Conservation (phyloP, 1,284 basidiomycete species). For the Neonothopanus nambi region DNA sequence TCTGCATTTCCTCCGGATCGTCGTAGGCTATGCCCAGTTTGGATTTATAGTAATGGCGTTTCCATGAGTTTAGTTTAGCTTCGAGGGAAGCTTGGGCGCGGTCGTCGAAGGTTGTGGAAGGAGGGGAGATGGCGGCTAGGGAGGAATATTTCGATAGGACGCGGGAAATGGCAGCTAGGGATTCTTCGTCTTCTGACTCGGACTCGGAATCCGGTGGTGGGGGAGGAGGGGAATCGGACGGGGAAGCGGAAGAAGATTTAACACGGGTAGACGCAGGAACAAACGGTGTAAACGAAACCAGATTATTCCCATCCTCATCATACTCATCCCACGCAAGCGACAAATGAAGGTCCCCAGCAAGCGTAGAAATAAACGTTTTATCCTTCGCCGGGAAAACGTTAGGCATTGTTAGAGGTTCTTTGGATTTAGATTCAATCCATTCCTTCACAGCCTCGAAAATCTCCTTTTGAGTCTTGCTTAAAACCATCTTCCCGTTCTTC, state of each 20-base stretch:
- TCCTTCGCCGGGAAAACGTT: conserved; percentile 82
- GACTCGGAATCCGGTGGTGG: too few relatives aligned
- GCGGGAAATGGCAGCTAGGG: conserved; percentile 71
- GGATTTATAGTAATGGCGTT: conserved; percentile 86
- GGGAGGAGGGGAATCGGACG: too few relatives aligned
- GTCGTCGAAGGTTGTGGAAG: conserved; percentile 75
- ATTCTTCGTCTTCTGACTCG: conserved; percentile 56
- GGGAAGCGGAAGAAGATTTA: conserved; percentile 32
- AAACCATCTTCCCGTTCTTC: conserved; percentile 47
- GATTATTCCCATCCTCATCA: conserved; percentile 79
- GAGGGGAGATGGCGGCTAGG: conserved; percentile 73
- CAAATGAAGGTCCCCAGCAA: conserved; percentile 78
- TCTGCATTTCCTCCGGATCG: conserved; percentile 64
- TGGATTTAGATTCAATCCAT: conserved; percentile 54
- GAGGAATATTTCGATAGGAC: conserved; percentile 83
- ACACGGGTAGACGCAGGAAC: conserved; percentile 36
- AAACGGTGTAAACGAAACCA: conserved; percentile 61
- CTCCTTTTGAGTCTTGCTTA: conserved; percentile 72
- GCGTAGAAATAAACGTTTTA: conserved; percentile 70
- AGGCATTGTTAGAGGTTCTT: conserved; percentile 59
- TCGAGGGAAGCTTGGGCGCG: conserved; percentile 45
- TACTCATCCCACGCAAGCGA: conserved; percentile 87
- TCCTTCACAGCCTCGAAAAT: conserved; percentile 76
- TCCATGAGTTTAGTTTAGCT: conserved; percentile 96
- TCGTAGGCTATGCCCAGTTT: conserved; percentile 84